A percentile compares a stretch with the other conserved stretches of the same genome.
These are phyloP conservation scores for Xerocomellus dryophilus DNA, from an alignment of 768 basidiomycete genomes.

Conservation along the genomic window DNA sequence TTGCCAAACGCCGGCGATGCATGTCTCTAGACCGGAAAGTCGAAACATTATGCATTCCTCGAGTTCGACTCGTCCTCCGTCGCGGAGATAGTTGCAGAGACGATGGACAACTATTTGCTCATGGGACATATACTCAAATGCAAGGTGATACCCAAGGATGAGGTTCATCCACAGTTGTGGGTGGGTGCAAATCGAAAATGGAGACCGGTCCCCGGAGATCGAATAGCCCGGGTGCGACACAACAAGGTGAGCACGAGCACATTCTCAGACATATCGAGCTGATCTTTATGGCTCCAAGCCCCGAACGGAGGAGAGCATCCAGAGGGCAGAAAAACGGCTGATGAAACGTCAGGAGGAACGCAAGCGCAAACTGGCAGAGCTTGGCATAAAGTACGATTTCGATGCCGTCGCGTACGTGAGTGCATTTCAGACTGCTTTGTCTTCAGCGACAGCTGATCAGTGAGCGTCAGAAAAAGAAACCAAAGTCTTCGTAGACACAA, in stretches of 20 bases:
- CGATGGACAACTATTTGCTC: conserved; percentile 98
- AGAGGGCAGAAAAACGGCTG: conserved; percentile 62
- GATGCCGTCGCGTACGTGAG: conserved; percentile 80
- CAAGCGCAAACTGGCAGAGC: conserved; percentile 72
- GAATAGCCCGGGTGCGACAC: conserved; percentile 67
- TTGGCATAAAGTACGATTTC: conserved; percentile 87
- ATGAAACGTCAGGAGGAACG: conserved; percentile 73
- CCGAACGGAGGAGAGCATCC: conserved; percentile 69
- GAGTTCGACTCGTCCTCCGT: conserved; percentile 89
- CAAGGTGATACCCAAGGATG: conserved; percentile 82
- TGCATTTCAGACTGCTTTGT: conserved; percentile 11
- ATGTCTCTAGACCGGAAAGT: conserved; percentile 72
- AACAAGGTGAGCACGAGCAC: conserved; percentile 61
- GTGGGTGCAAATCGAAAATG: conserved; percentile 95
- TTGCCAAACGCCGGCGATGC: background rate
- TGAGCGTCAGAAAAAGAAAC: conserved; percentile 35
- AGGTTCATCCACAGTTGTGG: conserved; percentile 94
- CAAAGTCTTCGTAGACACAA: conserved; percentile 24
- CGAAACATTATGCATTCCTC: conserved; percentile 96
- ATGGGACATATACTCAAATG: conserved; percentile 92
- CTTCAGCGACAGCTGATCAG: background rate
- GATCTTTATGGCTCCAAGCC: conserved; percentile 40
- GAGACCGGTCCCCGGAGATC: conserved; percentile 69
- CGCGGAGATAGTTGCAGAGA: conserved; percentile 93
- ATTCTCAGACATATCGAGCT: background rate